A percentile compares a stretch with the other conserved stretches of the same genome.
These are phyloP conservation scores for Picea abies DNA, from an alignment of 83 land plant genomes.

Conservation along the genomic window DNA sequence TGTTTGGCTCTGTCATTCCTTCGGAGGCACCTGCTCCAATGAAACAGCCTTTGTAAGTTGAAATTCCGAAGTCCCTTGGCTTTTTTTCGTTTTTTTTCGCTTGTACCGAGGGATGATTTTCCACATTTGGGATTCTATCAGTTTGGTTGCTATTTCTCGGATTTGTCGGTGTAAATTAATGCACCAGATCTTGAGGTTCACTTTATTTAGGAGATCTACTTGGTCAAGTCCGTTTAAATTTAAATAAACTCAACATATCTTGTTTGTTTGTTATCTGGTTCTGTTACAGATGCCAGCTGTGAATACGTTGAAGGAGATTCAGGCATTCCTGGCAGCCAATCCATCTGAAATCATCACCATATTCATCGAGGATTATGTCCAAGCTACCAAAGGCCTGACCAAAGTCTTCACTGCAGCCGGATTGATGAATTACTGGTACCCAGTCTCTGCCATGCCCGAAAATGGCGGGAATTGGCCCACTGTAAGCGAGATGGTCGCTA, in stretches of 20 bases:
- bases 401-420: too few relatives aligned
- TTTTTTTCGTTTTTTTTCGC: background rate
- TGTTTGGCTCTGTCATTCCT: conserved; percentile 76
- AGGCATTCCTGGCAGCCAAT: too few relatives aligned
- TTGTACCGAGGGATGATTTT: background rate
- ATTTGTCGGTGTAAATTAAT: background rate
- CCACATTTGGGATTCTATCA: background rate
- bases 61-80: background rate
- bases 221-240: too few relatives aligned
- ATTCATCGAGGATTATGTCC: too few relatives aligned
- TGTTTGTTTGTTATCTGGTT: background rate
- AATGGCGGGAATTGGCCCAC: too few relatives aligned
- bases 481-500: too few relatives aligned
- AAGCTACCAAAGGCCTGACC: too few relatives aligned
- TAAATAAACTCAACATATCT: background rate
- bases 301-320: conserved; percentile 34
- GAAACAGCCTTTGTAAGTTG: conserved; percentile 68
- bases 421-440: too few relatives aligned
- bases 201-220: too few relatives aligned
- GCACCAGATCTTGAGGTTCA: background rate
- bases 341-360: too few relatives aligned
- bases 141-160: background rate
- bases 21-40: conserved; percentile 53
- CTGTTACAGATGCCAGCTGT: conserved; percentile 44
- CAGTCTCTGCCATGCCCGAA: too few relatives aligned